phyloP scores from a whole-genome alignment of 2,329 filamentous ascomycete species.

The Bisporella sp. region DNA sequence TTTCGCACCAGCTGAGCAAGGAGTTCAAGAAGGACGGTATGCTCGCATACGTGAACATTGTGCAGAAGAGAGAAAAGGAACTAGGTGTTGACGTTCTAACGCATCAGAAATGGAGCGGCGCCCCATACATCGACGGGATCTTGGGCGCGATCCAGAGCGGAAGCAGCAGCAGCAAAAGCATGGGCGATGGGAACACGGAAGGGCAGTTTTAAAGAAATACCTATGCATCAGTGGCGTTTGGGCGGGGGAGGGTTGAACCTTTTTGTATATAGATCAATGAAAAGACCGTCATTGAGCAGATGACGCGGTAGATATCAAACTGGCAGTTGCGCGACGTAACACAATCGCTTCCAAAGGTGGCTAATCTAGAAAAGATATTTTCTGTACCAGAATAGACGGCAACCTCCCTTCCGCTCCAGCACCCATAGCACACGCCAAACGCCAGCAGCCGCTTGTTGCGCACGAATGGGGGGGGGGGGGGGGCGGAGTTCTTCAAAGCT shows the following conservation, averaged over 20 bases:
- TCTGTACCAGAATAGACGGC: no score
- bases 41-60: slow-evolving; percentile 92
- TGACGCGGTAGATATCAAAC: no score
- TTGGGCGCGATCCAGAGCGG: slow-evolving; percentile 86
- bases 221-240: background rate
- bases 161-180: slow-evolving; percentile 81
- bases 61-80: slow-evolving; percentile 87
- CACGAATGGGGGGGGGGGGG: no score
- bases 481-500: no score
- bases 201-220: slow-evolving; percentile 44
- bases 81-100: slow-evolving; percentile 36
- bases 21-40: slow-evolving; percentile 88
- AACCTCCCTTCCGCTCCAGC: no score
- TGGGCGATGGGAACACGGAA: slow-evolving; percentile 94
- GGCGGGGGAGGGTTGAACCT: background rate
- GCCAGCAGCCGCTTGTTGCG: no score
- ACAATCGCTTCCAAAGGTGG: no score
- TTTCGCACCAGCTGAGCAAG: slow-evolving; percentile 67
- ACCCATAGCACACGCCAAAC: no score
- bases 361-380: no score
- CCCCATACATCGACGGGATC: slow-evolving; percentile 78
- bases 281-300: no score
- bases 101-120: slow-evolving; percentile 49
- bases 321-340: no score
- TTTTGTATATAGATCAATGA: no score